Evolutionary conservation across 2,329 filamentous ascomycete species (phyloP), one percentile per base, ranked within the genome.

Genomic region (Fonsecaea pedrosoi): DNA sequence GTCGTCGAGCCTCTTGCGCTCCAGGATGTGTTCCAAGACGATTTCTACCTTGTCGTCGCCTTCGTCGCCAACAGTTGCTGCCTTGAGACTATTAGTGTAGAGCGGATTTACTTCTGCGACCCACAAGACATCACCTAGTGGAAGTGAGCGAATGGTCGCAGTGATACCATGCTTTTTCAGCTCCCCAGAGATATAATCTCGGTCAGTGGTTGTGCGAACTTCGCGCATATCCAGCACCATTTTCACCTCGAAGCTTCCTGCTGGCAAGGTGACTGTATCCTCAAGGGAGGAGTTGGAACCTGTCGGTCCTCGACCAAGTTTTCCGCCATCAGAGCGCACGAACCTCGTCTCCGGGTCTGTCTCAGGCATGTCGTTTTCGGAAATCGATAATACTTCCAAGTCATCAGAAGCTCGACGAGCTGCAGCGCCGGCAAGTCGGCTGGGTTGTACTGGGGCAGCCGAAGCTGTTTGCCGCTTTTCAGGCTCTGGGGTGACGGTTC

Each of bases 1-100:
- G 75, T 95, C 92, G 74, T 94, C 91, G 0, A 94, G 84, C 8
- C 92, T 84, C 75, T 95, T 95, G 68, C 92, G 85, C 78, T 95
- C 92, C 1, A 93, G 85, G 54, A 95, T 91, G 83, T 89, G 92
- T 76, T 94, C 91, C 4, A 95, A 82, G 55, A 92, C 87, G 12
- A 94, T 78, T 75, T 94, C 91, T 66, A 87, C 85, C 15, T 89
- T 87, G 13, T 78, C 77, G 75, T 81, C 80, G 67, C 82, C 81
- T 4, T 71, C 69, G 50, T 72, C 67, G n/a, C 61, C 69, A 9
- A 62, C 30, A 56, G 71, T 72, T 53, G 71, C 70, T 10, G 42
- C 45, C 34, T 62, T 65, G 37, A 75, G 71, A 30, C 69, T 62
- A 73, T 89, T 86, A 12, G 89, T 89, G 59, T 85, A 80, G 0